These are phyloP conservation scores for Malus asiatica DNA, from an alignment of 306 rosid species.

Conservation along the genomic window DNA sequence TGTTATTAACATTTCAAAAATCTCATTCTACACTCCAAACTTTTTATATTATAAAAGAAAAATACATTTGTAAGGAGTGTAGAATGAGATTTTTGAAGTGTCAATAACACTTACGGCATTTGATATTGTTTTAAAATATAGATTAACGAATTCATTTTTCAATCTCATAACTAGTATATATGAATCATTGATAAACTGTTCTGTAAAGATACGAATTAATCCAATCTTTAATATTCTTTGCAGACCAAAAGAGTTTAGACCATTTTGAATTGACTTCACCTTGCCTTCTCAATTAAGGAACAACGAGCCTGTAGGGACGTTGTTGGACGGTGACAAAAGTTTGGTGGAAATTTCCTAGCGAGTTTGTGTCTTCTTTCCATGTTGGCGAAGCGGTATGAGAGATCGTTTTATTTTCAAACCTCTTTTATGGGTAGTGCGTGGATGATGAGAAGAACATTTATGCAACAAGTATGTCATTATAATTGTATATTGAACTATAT, in stretches of 20 bases:
- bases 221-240: neutral
- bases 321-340: neutral
- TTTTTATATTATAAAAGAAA: too few species aligned
- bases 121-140: too few species aligned
- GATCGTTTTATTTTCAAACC: neutral
- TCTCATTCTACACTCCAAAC: too few species aligned
- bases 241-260: neutral
- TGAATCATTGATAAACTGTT: neutral
- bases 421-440: neutral
- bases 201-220: neutral
- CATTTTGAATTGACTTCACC: neutral
- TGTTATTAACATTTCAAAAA: too few species aligned
- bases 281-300: slow-evolving; percentile 7
- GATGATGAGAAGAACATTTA: neutral
- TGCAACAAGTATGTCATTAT: too few species aligned
- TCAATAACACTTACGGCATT: too few species aligned
- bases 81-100: too few species aligned
- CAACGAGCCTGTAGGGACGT: neutral
- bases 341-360: neutral
- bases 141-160: too few species aligned
- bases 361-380: neutral
- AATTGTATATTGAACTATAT: too few species aligned
- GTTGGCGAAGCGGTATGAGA: neutral
- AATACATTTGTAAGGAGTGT: too few species aligned
- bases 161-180: too few species aligned